Evolutionary conservation across 108 stramenopile genomes (phyloP), one percentile per base, ranked within the genome.

Genomic region (Hondaea fermentalgiana): DNA sequence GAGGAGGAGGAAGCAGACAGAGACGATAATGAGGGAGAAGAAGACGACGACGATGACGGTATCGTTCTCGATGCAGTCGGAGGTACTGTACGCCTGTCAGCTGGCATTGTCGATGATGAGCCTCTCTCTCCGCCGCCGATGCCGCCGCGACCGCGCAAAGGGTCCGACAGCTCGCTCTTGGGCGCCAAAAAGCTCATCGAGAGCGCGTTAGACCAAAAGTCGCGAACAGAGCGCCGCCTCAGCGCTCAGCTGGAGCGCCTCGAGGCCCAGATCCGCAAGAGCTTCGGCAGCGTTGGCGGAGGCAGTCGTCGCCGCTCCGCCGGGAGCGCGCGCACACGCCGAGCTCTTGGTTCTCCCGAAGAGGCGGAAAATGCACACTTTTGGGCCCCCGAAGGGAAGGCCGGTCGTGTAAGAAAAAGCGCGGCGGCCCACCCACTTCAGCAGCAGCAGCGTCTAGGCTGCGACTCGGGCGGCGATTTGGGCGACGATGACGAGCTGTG

Each of bases 131-230:
- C 64, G 64, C 42, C 64, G 3, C 35, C 64, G 35, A 14, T 69
- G 42, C 64, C 64, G 35, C 64, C 14, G 64, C 14, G 35, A 69
- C 64, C 35, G 25, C 64, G 64, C 25, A 83, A 83, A 28, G 76
- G 76, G 51, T 83, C 76, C n/a, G 76, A 83, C 76, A 83, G 76
- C 76, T 83, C 76, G n/a, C 51, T 83, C 19, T 23, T 83, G 76
- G 76, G 76, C n/a, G 76, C 76, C 10, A 83, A 83, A 53, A 53
- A 47, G 49, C 51, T 83, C 45, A 83, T 83, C 3, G 49, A 53
- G 4, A 83, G 76, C 51, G 76, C 76, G 10, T 23, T 83, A 17
- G 45, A 47, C 51, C 49, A 47, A 83, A 47, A 53, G 76, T 47
- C 45, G 19, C 76, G 51, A 8, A 83, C 45, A 17, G 76, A 83